Evolutionary conservation across 2,329 filamentous ascomycete genomes (phyloP).

Genomic region (Niveomyces coronatus): DNA sequence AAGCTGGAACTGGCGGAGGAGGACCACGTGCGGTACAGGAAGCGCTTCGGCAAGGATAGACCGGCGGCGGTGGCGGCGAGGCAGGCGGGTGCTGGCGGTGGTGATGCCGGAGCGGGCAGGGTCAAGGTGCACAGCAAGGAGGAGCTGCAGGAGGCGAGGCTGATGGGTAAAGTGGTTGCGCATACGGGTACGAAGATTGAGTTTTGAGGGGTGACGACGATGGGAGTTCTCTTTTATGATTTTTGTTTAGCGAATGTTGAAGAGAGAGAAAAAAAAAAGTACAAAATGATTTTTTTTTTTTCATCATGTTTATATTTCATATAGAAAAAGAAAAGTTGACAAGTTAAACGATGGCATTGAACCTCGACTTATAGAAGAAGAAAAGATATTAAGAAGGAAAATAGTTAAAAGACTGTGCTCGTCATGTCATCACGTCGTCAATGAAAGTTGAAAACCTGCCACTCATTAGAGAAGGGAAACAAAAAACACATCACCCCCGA

Average conservation of each 20-base stretch:
- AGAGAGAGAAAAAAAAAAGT: constrained; percentile 1
- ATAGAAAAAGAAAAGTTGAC: no score
- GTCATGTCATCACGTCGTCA: constrained; percentile 15
- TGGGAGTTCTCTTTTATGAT: no score
- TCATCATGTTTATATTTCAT: no score
- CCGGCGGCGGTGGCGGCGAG: constrained; percentile 22
- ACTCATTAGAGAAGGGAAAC: no score
- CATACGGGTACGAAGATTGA: constrained; percentile 70
- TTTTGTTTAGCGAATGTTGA: no score
- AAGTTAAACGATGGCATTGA: no score
- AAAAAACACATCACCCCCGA: no score
- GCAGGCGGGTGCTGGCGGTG: constrained; percentile 12
- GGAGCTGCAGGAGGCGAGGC: constrained; percentile 45
- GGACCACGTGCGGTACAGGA: constrained; percentile 79
- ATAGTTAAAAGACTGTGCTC: neutral
- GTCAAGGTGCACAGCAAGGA: constrained; percentile 31
- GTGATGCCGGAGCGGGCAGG: constrained; percentile 24
- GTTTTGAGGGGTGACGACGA: no score
- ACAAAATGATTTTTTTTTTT: neutral
- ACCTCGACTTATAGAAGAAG: no score
- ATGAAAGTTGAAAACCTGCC: no score
- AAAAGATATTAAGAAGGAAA: no score
- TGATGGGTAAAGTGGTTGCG: constrained; percentile 72
- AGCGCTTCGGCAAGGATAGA: constrained; percentile 74
- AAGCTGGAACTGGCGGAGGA: constrained; percentile 94